A percentile compares a stretch with the other conserved stretches of the same genome.
Evolutionary conservation across 805 yeast species (phyloP).

Genomic region (Metschnikowia koreensis): DNA sequence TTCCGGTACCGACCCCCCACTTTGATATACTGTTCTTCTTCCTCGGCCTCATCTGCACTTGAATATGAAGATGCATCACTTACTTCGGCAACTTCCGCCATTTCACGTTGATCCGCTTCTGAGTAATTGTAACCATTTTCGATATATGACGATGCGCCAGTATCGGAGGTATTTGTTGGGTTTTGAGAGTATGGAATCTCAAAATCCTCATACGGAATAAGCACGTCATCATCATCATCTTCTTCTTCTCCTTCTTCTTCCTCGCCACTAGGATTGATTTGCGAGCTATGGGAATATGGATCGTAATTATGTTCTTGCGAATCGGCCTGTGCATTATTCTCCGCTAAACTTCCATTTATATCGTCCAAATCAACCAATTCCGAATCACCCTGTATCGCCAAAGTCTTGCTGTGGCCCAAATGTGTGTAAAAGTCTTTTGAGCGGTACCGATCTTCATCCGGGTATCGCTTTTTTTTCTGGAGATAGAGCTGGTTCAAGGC

Average conservation of each 20-base stretch:
- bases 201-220: slow-evolving; percentile 15
- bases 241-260: not conserved
- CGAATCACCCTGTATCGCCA: slow-evolving; percentile 14
- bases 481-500: slow-evolving; percentile 37
- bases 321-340: not conserved
- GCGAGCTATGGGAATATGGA: slow-evolving; percentile 4
- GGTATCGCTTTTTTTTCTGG: slow-evolving; percentile 30
- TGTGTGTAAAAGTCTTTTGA: slow-evolving; percentile 38
- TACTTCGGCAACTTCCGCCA: not conserved
- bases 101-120: not conserved
- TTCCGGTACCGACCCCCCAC: slow-evolving; percentile 23
- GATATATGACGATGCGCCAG: no score
- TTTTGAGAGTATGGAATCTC: slow-evolving; percentile 7
- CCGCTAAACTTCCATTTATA: not conserved
- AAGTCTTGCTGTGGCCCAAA: slow-evolving; percentile 26
- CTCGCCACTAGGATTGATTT: slow-evolving; percentile 2
- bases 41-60: slow-evolving; percentile 4
- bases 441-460: slow-evolving; percentile 39
- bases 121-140: no score
- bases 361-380: slow-evolving; percentile 3
- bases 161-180: not conserved
- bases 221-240: slow-evolving; percentile 6
- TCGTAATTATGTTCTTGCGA: slow-evolving; percentile 9
- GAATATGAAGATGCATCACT: not conserved
- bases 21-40: slow-evolving; percentile 16